phyloP scores from a whole-genome alignment of 129 eudicot species.

The Heracleum sosnowskyi region DNA sequence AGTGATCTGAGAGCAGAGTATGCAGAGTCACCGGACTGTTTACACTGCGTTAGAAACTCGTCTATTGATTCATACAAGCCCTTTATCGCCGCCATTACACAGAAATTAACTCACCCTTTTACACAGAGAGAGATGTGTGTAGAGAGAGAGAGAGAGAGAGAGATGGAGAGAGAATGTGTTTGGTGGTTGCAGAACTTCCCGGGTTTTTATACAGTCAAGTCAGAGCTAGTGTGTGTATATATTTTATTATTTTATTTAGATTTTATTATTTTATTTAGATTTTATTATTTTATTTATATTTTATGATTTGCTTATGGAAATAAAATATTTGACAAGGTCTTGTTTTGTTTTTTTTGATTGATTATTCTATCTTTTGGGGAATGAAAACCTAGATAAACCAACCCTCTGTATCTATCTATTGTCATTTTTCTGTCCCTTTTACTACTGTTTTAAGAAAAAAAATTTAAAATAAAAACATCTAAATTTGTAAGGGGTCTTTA shows the following conservation, averaged over 20 bases:
- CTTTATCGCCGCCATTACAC: constrained; percentile 28
- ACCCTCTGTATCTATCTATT: too few relatives aligned
- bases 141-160: not conserved
- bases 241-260: too few relatives aligned
- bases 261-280: too few relatives aligned
- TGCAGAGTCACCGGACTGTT: constrained; percentile 81
- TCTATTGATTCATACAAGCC: constrained; percentile 49
- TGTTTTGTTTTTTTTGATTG: not conserved
- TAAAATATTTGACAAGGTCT: too few relatives aligned
- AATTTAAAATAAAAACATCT: too few relatives aligned
- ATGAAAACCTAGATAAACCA: not conserved
- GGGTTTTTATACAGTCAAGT: not conserved
- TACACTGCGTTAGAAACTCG: constrained; percentile 60
- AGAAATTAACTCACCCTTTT: not conserved
- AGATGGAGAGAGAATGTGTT: not conserved
- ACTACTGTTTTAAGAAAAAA: too few relatives aligned
- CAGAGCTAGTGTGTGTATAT: not conserved
- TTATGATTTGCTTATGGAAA: too few relatives aligned
- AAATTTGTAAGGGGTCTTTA: too few relatives aligned
- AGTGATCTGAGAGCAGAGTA: constrained; percentile 76
- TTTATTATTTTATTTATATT: too few relatives aligned
- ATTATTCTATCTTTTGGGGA: not conserved
- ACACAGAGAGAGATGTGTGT: not conserved
- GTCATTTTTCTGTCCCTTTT: too few relatives aligned
- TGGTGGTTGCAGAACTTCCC: not conserved